Percentiles rank a stretch among this genome's conserved stretches.
Conservation (phyloP, 257 asterid genomes). For the Solanum habrochaites region DNA sequence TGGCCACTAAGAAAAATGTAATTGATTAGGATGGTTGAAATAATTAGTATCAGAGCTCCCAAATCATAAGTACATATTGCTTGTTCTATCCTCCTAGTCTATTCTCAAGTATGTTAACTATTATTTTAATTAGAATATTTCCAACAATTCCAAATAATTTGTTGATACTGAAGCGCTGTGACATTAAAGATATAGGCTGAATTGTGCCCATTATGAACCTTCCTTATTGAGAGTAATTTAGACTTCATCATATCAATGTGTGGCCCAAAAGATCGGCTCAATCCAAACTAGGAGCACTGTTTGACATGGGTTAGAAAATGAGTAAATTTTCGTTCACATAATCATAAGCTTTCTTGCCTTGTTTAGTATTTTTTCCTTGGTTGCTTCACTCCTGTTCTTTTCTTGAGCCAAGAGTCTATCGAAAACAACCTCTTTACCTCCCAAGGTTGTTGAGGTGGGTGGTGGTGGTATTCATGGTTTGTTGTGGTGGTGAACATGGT, state of each 20-base stretch:
- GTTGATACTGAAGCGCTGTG: neutral
- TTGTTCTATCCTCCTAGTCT: neutral
- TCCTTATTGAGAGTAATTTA: neutral
- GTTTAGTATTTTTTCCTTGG: neutral
- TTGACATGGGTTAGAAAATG: neutral
- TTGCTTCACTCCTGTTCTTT: neutral
- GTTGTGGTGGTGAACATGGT: neutral
- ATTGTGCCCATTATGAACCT: neutral
- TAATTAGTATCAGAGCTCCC: neutral
- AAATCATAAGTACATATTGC: neutral
- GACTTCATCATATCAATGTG: neutral
- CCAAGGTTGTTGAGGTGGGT: neutral
- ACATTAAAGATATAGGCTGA: neutral
- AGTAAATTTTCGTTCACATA: neutral
- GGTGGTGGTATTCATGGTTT: neutral
- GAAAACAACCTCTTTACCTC: neutral
- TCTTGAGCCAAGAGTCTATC: neutral
- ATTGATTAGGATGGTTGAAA: neutral
- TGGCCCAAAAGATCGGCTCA: neutral
- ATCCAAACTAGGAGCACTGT: neutral
- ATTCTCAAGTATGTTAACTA: neutral
- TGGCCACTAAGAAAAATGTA: neutral
- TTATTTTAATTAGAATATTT: neutral
- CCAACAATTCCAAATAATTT: neutral
- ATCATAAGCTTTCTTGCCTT: neutral